phyloP scores from a whole-genome alignment of 805 yeast species.

The Blastobotrys terrestris region DNA sequence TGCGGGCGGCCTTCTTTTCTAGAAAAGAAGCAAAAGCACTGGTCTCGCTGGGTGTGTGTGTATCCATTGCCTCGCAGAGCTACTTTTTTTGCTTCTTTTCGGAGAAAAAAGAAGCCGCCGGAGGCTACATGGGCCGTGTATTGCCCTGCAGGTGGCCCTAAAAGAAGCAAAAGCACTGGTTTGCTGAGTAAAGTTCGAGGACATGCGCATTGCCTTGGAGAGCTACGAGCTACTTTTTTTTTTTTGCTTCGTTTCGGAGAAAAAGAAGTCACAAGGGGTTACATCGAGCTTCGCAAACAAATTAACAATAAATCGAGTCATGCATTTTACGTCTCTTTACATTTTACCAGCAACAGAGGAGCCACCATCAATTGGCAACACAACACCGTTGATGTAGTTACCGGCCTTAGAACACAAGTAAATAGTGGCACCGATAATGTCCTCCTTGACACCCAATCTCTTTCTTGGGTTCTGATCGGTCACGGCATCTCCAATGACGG shows the following conservation, averaged over 20 bases:
- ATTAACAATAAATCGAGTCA: not conserved
- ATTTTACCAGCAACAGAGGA: slow-evolving; percentile 16
- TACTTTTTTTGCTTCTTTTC: not conserved
- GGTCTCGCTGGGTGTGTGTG: too few species aligned
- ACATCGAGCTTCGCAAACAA: not conserved
- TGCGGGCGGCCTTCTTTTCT: not conserved
- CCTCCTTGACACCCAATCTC: slow-evolving; percentile 57
- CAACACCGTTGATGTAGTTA: slow-evolving; percentile 59
- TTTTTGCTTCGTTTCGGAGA: too few species aligned
- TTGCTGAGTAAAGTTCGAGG: too few species aligned
- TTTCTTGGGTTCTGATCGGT: slow-evolving; percentile 49
- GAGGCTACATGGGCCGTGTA: not conserved
- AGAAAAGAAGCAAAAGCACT: not conserved
- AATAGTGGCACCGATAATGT: slow-evolving; percentile 48
- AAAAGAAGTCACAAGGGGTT: too few species aligned
- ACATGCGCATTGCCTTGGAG: too few species aligned
- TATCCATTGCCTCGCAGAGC: not conserved
- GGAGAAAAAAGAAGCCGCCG: not conserved
- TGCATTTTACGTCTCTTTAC: slow-evolving; percentile 4
- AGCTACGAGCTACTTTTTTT: too few species aligned
- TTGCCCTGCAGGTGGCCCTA: too few species aligned
- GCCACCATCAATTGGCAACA: slow-evolving; percentile 70
- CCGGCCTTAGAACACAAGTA: slow-evolving; percentile 54
- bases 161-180: not conserved
- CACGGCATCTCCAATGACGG: slow-evolving; percentile 48